Percentiles rank a stretch among this genome's conserved stretches.
Conservation (phyloP, 768 basidiomycete genomes). For the Russula foetens region DNA sequence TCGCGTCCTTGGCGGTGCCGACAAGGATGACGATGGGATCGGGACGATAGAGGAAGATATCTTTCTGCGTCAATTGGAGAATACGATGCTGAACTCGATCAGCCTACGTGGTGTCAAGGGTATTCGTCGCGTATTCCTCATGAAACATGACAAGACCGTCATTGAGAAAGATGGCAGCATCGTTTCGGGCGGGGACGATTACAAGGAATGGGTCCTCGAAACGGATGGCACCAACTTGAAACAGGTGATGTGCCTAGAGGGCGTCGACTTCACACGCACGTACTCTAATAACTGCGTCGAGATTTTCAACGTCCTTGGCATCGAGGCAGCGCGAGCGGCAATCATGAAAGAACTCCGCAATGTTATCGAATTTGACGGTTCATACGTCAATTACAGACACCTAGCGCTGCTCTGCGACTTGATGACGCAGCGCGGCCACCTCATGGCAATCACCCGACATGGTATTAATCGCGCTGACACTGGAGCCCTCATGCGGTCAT, state of each 20-base stretch:
- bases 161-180: slow-evolving; percentile 60
- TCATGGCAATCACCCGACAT: slow-evolving; percentile 99
- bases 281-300: slow-evolving; percentile 97
- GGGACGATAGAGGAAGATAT: slow-evolving; percentile 84
- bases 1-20: slow-evolving; percentile 76
- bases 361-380: slow-evolving; percentile 99
- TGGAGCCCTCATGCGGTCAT: slow-evolving; percentile 97
- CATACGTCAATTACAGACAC: slow-evolving; percentile 98
- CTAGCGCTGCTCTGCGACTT: slow-evolving; percentile 93
- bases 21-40: slow-evolving; percentile 79
- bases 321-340: slow-evolving; percentile 92
- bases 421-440: slow-evolving; percentile 90
- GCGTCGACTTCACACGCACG: slow-evolving; percentile 88
- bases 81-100: slow-evolving; percentile 93
- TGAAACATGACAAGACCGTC: slow-evolving; percentile 73
- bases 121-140: slow-evolving; percentile 90
- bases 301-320: slow-evolving; percentile 89
- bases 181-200: slow-evolving; percentile 30
- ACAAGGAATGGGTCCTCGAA: slow-evolving; percentile 94
- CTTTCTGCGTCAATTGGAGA: slow-evolving; percentile 93
- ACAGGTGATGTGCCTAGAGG: slow-evolving; percentile 91
- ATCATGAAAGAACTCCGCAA: slow-evolving; percentile 90
- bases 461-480: slow-evolving; percentile 99
- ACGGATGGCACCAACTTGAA: slow-evolving; percentile 96
- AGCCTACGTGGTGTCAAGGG: slow-evolving; percentile 87